Percentiles rank a stretch among this genome's conserved stretches.
Evolutionary conservation across 1,139 yeast genomes (phyloP).

Genomic region (Kodamaea fungicola): DNA sequence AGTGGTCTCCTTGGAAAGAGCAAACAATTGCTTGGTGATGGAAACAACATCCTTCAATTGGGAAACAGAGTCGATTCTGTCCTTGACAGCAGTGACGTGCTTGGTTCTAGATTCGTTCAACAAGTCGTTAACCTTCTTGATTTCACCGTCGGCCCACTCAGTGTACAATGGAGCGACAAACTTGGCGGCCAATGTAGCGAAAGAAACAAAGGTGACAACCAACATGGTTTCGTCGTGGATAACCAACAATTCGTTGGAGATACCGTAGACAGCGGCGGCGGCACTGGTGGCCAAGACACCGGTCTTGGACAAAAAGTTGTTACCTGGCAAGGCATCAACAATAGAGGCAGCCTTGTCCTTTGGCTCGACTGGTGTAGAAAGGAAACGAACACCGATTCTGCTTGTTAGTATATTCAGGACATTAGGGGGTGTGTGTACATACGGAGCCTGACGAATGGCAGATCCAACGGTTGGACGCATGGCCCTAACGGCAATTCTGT

Average conservation of each 20-base stretch:
- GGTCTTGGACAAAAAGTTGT: constrained; percentile 82
- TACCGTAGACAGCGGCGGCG: constrained; percentile 91
- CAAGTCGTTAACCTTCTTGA: constrained; percentile 75
- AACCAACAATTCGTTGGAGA: constrained; percentile 88
- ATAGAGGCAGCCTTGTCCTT: constrained; percentile 87
- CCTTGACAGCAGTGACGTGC: constrained; percentile 90
- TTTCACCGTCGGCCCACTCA: constrained; percentile 91
- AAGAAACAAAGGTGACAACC: constrained; percentile 74
- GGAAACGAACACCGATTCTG: constrained; percentile 60
- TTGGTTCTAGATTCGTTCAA: constrained; percentile 85
- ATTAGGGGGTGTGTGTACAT: constrained; percentile 20
- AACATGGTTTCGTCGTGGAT: constrained; percentile 92
- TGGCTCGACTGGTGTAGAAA: constrained; percentile 74
- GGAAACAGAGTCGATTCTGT: constrained; percentile 83
- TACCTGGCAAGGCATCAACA: constrained; percentile 92
- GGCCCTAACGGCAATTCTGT: constrained; percentile 47
- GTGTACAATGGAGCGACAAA: constrained; percentile 92
- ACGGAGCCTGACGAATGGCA: constrained; percentile 48
- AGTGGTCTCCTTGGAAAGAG: constrained; percentile 94
- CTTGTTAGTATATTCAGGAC: constrained; percentile 21
- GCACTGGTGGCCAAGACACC: constrained; percentile 93
- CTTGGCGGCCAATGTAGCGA: constrained; percentile 75
- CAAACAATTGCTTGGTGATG: constrained; percentile 88
- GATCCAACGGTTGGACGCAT: constrained; percentile 37
- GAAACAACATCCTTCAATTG: constrained; percentile 89